Evolutionary conservation across 768 basidiomycete genomes (phyloP), one percentile per base, ranked within the genome.

Genomic region (Pleurotus djamor): DNA sequence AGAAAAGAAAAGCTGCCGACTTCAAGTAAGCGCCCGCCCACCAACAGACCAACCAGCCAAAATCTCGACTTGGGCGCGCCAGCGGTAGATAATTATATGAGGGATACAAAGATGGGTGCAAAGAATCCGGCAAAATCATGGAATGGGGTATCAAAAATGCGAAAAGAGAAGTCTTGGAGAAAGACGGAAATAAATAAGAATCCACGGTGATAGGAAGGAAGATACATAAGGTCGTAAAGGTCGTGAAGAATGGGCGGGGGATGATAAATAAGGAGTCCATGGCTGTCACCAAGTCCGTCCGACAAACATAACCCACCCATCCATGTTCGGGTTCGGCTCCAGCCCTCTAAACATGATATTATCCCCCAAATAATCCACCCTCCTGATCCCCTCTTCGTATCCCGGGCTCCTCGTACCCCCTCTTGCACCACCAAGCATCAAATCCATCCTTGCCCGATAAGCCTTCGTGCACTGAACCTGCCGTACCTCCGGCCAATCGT

Each of bases 341-440:
- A 86, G 68, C 9, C 84, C 84, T 58, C 82, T 70, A 64, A 85
- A 85, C 67, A 76, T 74, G 55, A 75, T 70, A 55, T 74, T 68
- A 37, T 76, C 76, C 3, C 81, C 83, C 57, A 85, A 70, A 48
- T 81, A 79, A 66, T 85, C 83, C 8, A 81, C 71, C 43, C 71
- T 67, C 59, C 73, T 67, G 62, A 76, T 64, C 28, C 66, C 60
- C 57, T 75, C 68, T 21, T 47, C 33, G 32, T 41, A 54, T 4
- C 57, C 58, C 14, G 57, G 48, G n/a, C 54, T 48, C 52, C 38
- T 28, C 21, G 21, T 47, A 41, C 57, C 60, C 21, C 58, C 60
- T 50, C 57, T 41, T 9, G 61, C 34, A 9, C 13, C 43, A 47
- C 21, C 21, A 28, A 28, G 21, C 21, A 28, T 28, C 3, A 28